Evolutionary conservation across 164 flowering plant species (phyloP), one percentile per base, ranked within the genome.

Genomic region (Berberis vulgaris): DNA sequence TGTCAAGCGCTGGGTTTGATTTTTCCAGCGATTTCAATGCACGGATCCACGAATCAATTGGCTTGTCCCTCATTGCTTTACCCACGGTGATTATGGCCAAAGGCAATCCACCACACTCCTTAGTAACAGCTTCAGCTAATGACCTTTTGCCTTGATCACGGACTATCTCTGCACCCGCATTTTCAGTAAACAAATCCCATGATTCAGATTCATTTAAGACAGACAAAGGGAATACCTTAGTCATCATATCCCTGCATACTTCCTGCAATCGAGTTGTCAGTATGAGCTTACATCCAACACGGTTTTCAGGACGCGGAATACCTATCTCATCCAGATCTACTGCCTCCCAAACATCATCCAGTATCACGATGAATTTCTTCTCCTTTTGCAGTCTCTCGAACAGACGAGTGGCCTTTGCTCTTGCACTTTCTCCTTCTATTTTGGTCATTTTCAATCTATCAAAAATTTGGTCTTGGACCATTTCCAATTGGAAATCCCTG

Each of bases 181-280:
- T 59, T 42, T 49, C 45, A 43, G 11, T 3, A 43, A 66, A 66
- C 63, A 66, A 7, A 8, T 1, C 6, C 69, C 63, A 66, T 1
- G 69, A 57, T 52, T 66, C 63, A 3, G 59, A 57, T 3, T 66
- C 43, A 26, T 41, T 59, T 13, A 59, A 13, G 44, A 50, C 50
- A 11, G 41, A 39, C 57, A 66, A 42, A 59, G 49, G 59, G 39
- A 66, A 2, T 5, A 50, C 43, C 3, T 49, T 13, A 62, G 65
- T 72, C 65, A 8, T 62, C 79, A 76, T 76, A 8, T 46, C 47
- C 60, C 67, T 64, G 26, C 76, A 70, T n/a, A 76, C 74, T 5
- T 76, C 68, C 7, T 46, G n/a, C 26, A 5, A 45, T 12, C 72
- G 49, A 45, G 79, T 56, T 7, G 79, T 72, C 10, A 76, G 26